phyloP scores from a whole-genome alignment of 352 stramenopile genomes.

The Phytophthora multivora region DNA sequence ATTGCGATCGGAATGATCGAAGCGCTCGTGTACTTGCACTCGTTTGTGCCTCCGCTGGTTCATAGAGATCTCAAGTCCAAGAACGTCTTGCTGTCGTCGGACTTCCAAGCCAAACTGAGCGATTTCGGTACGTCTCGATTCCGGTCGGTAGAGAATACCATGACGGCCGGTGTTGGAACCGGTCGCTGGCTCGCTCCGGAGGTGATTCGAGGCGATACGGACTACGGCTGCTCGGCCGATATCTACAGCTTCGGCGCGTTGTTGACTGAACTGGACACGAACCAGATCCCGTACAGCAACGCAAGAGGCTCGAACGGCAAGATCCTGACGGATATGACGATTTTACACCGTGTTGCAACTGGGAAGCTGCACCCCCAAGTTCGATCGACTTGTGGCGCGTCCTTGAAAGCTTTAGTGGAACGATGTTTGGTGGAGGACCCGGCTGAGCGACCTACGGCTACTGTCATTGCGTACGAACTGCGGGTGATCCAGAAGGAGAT shows the following conservation, averaged over 20 bases:
- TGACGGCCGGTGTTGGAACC: conserved; percentile 53
- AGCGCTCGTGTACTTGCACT: conserved; percentile 48
- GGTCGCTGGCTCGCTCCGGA: conserved; percentile 63
- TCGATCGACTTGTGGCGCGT: conserved; percentile 12
- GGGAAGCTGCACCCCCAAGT: conserved; percentile 36
- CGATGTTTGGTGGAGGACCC: conserved; percentile 24
- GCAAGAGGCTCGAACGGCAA: conserved; percentile 37
- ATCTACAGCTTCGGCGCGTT: conserved; percentile 62
- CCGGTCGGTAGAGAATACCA: conserved; percentile 36
- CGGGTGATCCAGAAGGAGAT: conserved; percentile 33
- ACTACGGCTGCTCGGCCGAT: conserved; percentile 55
- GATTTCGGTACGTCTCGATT: conserved; percentile 37
- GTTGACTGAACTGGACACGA: conserved; percentile 54
- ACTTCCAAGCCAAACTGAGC: conserved; percentile 33
- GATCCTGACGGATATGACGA: conserved; percentile 55
- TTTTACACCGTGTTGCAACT: conserved; percentile 49
- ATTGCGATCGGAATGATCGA: conserved; percentile 46
- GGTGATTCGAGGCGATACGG: conserved; percentile 46
- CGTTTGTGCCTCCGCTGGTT: conserved; percentile 38
- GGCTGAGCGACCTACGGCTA: conserved; percentile 12
- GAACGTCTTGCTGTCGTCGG: conserved; percentile 47
- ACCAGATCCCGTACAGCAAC: conserved; percentile 44
- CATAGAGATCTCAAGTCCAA: conserved; percentile 65
- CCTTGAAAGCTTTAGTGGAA: conserved; percentile 16
- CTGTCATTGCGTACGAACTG: conserved; percentile 30